A percentile compares a stretch with the other conserved stretches of the same genome.
These are phyloP conservation scores for Dalechampia spathulata DNA, from an alignment of 441 rosid genomes.

Conservation along the genomic window DNA sequence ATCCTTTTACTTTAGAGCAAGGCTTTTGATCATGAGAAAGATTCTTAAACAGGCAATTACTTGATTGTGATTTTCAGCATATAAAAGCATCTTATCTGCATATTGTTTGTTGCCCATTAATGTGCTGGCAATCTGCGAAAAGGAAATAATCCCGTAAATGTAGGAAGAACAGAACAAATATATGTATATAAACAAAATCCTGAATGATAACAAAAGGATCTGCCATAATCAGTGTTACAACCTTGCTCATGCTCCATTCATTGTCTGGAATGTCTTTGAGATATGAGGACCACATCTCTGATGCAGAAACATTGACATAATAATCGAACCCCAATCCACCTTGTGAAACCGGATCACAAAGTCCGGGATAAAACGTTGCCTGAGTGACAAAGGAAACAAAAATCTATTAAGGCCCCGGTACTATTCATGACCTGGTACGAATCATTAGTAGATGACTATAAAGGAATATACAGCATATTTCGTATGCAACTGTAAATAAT, in stretches of 20 bases:
- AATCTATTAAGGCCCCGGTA: slow-evolving; percentile 4
- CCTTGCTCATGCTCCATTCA: slow-evolving; percentile 98
- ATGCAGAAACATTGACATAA: slow-evolving; percentile 72
- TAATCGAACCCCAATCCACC: slow-evolving; percentile 97
- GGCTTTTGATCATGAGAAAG: slow-evolving; percentile 7
- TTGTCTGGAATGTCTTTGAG: slow-evolving; percentile 58
- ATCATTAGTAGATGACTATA: no score
- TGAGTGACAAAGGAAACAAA: slow-evolving; percentile 22
- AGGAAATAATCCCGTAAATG: slow-evolving; percentile 5
- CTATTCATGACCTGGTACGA: neutral
- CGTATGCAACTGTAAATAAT: neutral
- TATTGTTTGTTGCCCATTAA: slow-evolving; percentile 57
- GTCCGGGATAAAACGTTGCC: slow-evolving; percentile 92
- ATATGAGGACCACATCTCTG: slow-evolving; percentile 92
- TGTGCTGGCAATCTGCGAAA: slow-evolving; percentile 67
- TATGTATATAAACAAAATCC: neutral
- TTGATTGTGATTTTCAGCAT: slow-evolving; percentile 85
- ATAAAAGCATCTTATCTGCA: slow-evolving; percentile 76
- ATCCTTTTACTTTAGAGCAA: slow-evolving; percentile 1
- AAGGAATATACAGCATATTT: no score
- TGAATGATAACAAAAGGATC: slow-evolving; percentile 10
- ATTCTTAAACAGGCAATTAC: slow-evolving; percentile 28
- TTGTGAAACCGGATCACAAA: slow-evolving; percentile 83
- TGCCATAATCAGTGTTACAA: slow-evolving; percentile 23
- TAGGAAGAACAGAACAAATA: neutral